Evolutionary conservation across 169 alveolate species (phyloP).

Genomic region (Plasmodium vivax): DNA sequence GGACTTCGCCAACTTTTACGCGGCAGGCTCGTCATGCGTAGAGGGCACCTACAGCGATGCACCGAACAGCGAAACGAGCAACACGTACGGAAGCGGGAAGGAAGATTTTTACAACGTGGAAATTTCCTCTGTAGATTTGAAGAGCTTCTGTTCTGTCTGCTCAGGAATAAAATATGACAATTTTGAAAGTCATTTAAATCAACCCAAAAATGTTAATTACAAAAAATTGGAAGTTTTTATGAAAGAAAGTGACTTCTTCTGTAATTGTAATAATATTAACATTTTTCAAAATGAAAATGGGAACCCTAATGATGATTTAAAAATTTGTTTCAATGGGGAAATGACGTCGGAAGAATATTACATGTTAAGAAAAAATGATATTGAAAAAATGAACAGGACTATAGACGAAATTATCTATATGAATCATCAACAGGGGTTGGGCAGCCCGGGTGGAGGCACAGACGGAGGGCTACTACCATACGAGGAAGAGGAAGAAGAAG

Average conservation of each 20-base stretch:
- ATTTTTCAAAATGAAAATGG: not conserved
- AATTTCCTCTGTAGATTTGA: slow-evolving; percentile 22
- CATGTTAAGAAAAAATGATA: slow-evolving; percentile 32
- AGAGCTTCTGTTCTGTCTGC: slow-evolving; percentile 43
- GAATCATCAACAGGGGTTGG: slow-evolving; percentile 10
- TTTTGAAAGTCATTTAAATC: not conserved
- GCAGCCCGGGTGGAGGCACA: not conserved
- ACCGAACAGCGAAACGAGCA: not conserved
- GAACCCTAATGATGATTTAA: slow-evolving; percentile 11
- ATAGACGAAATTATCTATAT: slow-evolving; percentile 21
- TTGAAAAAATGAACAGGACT: slow-evolving; percentile 17
- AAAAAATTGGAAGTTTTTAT: slow-evolving; percentile 37
- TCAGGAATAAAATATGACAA: slow-evolving; percentile 45
- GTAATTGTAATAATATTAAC: slow-evolving; percentile 37
- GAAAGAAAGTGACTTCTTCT: slow-evolving; percentile 67
- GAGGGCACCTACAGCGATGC: not conserved
- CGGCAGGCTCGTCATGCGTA: not conserved
- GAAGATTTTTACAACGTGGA: slow-evolving; percentile 29
- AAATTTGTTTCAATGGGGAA: slow-evolving; percentile 3
- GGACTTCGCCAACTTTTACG: not conserved
- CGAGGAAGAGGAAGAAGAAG: not conserved
- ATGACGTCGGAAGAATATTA: slow-evolving; percentile 20
- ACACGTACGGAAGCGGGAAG: not conserved
- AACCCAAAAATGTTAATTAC: not conserved
- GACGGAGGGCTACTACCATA: not conserved